These are phyloP conservation scores for Loxodes magnus DNA, from an alignment of 73 alveolate genomes.

Conservation along the genomic window DNA sequence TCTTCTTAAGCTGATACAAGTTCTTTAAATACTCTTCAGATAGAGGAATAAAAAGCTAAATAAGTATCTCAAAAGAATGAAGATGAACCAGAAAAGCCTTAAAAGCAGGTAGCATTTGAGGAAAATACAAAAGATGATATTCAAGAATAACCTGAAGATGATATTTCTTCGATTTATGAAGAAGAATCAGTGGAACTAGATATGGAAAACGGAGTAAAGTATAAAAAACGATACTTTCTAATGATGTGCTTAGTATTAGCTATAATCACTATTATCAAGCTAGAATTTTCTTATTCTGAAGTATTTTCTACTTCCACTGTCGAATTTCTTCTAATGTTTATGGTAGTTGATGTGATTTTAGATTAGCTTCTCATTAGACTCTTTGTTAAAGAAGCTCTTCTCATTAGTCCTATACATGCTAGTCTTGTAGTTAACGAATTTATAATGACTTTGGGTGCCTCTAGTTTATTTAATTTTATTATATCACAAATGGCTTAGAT, in stretches of 20 bases:
- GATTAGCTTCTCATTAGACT: slow-evolving; percentile 35
- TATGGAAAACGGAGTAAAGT: slow-evolving; percentile 25
- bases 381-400: slow-evolving; percentile 42
- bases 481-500: slow-evolving; percentile 32
- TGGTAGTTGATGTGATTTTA: slow-evolving; percentile 18
- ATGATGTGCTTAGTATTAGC: slow-evolving; percentile 22
- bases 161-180: neutral
- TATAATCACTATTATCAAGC: slow-evolving; percentile 21
- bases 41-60: no score
- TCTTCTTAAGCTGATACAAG: no score
- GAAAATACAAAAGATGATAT: slow-evolving; percentile 22
- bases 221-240: slow-evolving; percentile 40
- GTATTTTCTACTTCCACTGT: slow-evolving; percentile 25
- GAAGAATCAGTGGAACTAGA: slow-evolving; percentile 3
- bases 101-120: slow-evolving; percentile 22
- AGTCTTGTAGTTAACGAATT: slow-evolving; percentile 31
- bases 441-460: slow-evolving; percentile 51
- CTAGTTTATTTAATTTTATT: slow-evolving; percentile 36
- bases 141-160: neutral
- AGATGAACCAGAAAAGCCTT: slow-evolving; percentile 26
- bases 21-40: no score
- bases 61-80: slow-evolving; percentile 15
- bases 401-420: slow-evolving; percentile 39
- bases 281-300: slow-evolving; percentile 42
- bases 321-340: slow-evolving; percentile 19